Evolutionary conservation across 2,329 filamentous ascomycete species (phyloP), one percentile per base, ranked within the genome.

Genomic region (Fusarium sp.): DNA sequence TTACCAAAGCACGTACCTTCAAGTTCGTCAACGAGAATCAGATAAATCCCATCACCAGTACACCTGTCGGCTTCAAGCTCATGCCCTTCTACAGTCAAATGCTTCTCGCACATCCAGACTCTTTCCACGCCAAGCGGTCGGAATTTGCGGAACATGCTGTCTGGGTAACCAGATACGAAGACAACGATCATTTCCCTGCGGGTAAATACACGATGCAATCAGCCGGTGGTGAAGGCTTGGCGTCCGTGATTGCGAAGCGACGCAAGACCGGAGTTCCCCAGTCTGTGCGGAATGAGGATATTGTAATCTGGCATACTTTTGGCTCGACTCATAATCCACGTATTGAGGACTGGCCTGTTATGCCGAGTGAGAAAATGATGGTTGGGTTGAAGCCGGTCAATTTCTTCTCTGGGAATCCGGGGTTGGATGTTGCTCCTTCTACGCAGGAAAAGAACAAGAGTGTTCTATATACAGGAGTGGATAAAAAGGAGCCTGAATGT

Each of bases 271-370:
- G 64, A 12, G 23, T 30, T 7, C 18, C 33, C 81, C 86, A 48
- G 76, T 84, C 32, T 73, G 85, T 78, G 80, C 69, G 80, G 52
- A 69, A 90, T 64, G 80, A 84, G 23, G 85, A 89, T 44, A 83
- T 89, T 42, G 86, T 90, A 3, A 79, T 90, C 7, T 90, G 87
- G 86, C 84, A 88, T 20, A 86, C 87, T 6, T 86, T 85, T 73
- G 83, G 90, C 20, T 86, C 90, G 30, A 92, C 90, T 37, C 90
- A 92, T 70, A 88, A 90, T 27, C 89, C 90, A 0, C 83, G 90
- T 1, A 85, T 88, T 14, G 90, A 92, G 71, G 90, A 92, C 74
- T 92, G 90, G 82, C 90, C 89, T 0, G 88, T 91, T 8, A 92
- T 92, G 90, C 90, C 90, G 0, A 85, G 83, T 66, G 90, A 92